These are phyloP conservation scores for Irpex rosettiformis DNA, from an alignment of 1,284 basidiomycete species.

Conservation along the genomic window DNA sequence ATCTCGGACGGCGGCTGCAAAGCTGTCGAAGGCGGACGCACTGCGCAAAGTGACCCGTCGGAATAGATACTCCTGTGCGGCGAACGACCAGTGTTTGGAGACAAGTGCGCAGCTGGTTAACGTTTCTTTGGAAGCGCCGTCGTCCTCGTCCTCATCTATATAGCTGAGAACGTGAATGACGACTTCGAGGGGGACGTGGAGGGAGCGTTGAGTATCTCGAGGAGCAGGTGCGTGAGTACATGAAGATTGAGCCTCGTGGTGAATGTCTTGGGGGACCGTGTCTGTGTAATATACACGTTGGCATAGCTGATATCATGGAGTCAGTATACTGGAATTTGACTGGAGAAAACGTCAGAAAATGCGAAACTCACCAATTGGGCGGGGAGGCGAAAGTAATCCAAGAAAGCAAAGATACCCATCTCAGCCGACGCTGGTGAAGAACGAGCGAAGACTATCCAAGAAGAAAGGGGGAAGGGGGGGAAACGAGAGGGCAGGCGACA, in stretches of 20 bases:
- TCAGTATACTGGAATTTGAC: background rate
- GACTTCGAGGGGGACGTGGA: conserved; percentile 55
- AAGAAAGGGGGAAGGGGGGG: background rate
- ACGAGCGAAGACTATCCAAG: background rate
- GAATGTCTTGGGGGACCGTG: background rate
- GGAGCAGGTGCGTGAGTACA: background rate
- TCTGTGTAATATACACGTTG: background rate
- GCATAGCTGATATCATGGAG: conserved; percentile 2
- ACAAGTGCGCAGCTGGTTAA: conserved; percentile 56
- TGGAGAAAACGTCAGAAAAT: background rate
- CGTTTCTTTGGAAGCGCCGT: conserved; percentile 36
- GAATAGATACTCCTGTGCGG: conserved; percentile 64
- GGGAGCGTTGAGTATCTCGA: background rate
- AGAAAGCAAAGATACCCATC: conserved; percentile 11
- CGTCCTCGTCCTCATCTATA: conserved; percentile 37
- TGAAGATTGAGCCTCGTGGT: background rate
- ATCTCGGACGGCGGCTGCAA: conserved; percentile 46
- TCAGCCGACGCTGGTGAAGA: background rate
- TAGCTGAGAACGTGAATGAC: conserved; percentile 58
- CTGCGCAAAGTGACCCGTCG: conserved; percentile 49
- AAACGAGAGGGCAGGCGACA: background rate
- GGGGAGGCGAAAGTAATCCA: conserved; percentile 4
- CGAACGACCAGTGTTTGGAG: conserved; percentile 57
- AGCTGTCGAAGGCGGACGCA: conserved; percentile 49
- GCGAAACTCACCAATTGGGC: conserved; percentile 6